Base-by-base conservation (phyloP, 441 rosid species). In the Metrosideros polymorpha region DNA sequence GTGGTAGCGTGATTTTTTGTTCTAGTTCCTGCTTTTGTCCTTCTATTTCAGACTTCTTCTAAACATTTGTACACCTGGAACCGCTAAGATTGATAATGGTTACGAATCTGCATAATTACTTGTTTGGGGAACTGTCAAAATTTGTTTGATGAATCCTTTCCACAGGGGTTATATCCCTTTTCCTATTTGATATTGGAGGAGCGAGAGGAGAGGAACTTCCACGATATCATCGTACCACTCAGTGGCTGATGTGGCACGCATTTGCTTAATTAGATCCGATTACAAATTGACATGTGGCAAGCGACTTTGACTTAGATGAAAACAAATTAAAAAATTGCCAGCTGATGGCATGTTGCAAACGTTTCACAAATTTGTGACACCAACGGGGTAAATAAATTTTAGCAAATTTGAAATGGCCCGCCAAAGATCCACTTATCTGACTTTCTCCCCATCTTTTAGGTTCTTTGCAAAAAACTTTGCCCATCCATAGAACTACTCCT, bases 231-330 rank as follows among this genome's bases (percentile, higher is more conserved):
- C 14, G 2, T 29, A 0, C 14, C 22, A 0, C 5, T 14, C 10
- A 14, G 3, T 2, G 9, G 35, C 10, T 15, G 7, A 29, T 7
- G 22, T 29, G 22, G 35, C 10, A 59, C 0, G 2, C 2, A 15
- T 59, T 7, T 59, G 7, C 4, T 2, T 29, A 29, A 39, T 59
- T 17, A 59, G 19, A 6, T 59, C 18, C 0, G 4, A 59, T 59
- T 59, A 29, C 22, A 29, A 59, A 29, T 59, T 59, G 39, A 29
- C 71, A 14, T 29, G 71, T 6, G 71, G 10, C 35, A 3, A 59
- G 35, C 2, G 22, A 59, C 22, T 59, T 14, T 19, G 19, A 59
- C 6, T 29, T 29, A 29, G 35, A 29, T 59, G 10, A 59, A 59
- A 29, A 59, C 22, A 29, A 59, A 59, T 59, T 6, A 59, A 59